Evolutionary conservation across 441 rosid genomes (phyloP), one percentile per base, ranked within the genome.

Genomic region (Corymbia calophylla): DNA sequence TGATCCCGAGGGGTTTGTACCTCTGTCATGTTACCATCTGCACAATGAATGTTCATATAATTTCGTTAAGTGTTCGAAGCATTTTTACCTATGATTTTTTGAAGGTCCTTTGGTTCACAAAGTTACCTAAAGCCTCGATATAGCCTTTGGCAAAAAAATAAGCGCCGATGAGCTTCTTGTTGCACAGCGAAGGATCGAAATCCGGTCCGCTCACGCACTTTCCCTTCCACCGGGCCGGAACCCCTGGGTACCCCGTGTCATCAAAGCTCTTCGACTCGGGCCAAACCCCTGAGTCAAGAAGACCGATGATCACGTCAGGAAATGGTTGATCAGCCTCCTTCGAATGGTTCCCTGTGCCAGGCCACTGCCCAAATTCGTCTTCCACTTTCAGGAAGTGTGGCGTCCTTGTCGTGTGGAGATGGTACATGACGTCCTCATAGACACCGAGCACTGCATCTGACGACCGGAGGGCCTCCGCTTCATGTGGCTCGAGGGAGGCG

Each of bases 111-210:
- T 7, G 29, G 49, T 73, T 19, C 82, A 39, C 84, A 73, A n/a
- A n/a, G n/a, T n/a, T n/a, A n/a, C n/a, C n/a, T n/a, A n/a, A n/a
- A n/a, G n/a, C n/a, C n/a, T n/a, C n/a, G n/a, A n/a, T n/a, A n/a
- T 29, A 85, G 5, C 88, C 88, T 11, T 21, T 32, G 4, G 53
- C 14, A 64, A 91, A 91, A 91, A 86, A 88, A 11, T 89, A 64
- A 13, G 90, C 94, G 13, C 94, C 95, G 3, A 93, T 91, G 13
- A 93, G 87, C 58, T 94, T 94, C 88, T 88, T 91, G 91, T 93
- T 91, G 89, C 94, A 93, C 19, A 55, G 55, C 17, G 91, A 53
- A 48, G 87, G 87, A 5, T 90, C 35, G 44, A 92, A 91, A 31
- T 21, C 56, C 18, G 87, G 81, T 51, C 92, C 92, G 35, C 68